phyloP scores from a whole-genome alignment of 352 stramenopile species.

The Phytophthora brassicae region DNA sequence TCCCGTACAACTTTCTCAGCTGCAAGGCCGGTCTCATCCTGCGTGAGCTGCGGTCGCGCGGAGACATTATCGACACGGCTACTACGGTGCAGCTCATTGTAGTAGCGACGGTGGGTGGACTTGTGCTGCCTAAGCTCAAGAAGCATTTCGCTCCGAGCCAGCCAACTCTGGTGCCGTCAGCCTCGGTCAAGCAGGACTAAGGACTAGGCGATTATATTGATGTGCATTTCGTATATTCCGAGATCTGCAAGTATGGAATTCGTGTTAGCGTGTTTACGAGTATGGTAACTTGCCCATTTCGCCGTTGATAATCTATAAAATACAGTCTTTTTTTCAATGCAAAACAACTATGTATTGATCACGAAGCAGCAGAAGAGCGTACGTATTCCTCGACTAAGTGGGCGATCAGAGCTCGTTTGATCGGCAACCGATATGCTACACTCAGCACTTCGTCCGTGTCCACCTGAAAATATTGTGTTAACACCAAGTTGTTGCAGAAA shows the following conservation, averaged over 20 bases:
- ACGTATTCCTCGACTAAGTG: conserved; percentile 53
- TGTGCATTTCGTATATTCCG: conserved; percentile 26
- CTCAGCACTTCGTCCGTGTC: conserved; percentile 59
- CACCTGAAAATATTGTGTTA: conserved; percentile 36
- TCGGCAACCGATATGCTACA: conserved; percentile 54
- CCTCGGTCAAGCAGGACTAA: conserved; percentile 37
- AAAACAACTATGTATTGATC: neutral
- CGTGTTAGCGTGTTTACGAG: neutral
- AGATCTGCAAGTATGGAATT: neutral
- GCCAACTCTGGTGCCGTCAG: neutral
- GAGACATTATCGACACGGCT: conserved; percentile 78
- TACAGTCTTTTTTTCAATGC: neutral
- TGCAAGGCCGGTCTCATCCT: conserved; percentile 81
- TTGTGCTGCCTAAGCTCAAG: conserved; percentile 69
- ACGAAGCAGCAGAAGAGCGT: conserved; percentile 39
- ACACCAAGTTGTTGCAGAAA: neutral
- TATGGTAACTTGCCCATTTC: neutral
- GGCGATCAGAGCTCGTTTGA: conserved; percentile 59
- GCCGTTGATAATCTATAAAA: conserved; percentile 19
- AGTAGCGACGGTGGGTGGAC: conserved; percentile 55
- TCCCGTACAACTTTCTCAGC: conserved; percentile 86
- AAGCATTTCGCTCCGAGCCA: conserved; percentile 52
- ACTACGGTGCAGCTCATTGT: conserved; percentile 78
- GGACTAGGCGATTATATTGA: conserved; percentile 20
- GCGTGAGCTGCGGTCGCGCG: conserved; percentile 61